Percentiles rank a stretch among this genome's conserved stretches.
Conservation (phyloP, 306 rosid species). For the Begonia peltatifolia region DNA sequence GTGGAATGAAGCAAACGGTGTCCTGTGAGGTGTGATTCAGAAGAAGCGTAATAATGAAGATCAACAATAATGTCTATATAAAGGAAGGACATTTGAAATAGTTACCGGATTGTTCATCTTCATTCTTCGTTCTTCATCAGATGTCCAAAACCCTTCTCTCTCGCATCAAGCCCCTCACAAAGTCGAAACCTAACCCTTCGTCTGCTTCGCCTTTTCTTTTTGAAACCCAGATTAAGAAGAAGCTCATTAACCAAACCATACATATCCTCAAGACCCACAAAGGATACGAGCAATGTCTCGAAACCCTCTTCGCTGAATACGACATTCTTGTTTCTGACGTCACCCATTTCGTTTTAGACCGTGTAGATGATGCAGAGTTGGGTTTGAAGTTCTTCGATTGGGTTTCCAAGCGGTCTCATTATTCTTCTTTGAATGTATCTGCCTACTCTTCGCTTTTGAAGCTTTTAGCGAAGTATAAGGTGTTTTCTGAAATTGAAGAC, state of each 20-base stretch:
- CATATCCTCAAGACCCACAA: constrained; percentile 40
- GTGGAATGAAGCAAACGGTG: no score
- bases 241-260: constrained; percentile 28
- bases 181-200: constrained; percentile 10
- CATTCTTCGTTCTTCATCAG: neutral
- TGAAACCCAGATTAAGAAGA: constrained; percentile 19
- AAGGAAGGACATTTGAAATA: no score
- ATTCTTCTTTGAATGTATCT: constrained; percentile 23
- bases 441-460: constrained; percentile 57
- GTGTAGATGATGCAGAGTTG: constrained; percentile 31
- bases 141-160: constrained; percentile 66
- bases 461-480: constrained; percentile 41
- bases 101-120: neutral
- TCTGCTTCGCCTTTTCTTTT: constrained; percentile 8
- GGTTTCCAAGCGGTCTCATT: constrained; percentile 38
- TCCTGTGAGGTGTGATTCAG: no score
- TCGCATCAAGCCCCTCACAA: constrained; percentile 44
- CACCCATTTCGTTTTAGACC: constrained; percentile 66
- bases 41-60: no score
- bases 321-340: constrained; percentile 35
- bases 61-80: no score
- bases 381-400: constrained; percentile 64
- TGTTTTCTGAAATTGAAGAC: constrained; percentile 40
- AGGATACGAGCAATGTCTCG: constrained; percentile 41
- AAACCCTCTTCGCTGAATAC: constrained; percentile 38